phyloP scores from a whole-genome alignment of 306 rosid genomes.

The Aeschynomene evenia region DNA sequence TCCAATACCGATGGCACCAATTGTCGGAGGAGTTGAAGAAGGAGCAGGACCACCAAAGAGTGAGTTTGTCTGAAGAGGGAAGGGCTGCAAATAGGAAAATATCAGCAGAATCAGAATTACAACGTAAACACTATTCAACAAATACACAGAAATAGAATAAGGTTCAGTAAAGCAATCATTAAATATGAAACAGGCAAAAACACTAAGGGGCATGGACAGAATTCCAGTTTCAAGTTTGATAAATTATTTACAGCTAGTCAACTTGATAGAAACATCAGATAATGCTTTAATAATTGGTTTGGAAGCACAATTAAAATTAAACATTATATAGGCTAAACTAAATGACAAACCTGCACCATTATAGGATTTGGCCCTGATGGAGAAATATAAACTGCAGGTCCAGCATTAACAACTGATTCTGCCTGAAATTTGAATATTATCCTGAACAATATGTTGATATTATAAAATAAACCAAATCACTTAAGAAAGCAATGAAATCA shows the following conservation, averaged over 20 bases:
- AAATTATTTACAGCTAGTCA: constrained; percentile 18
- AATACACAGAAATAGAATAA: neutral
- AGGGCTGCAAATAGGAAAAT: constrained; percentile 65
- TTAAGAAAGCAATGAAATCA: constrained; percentile 35
- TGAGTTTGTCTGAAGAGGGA: constrained; percentile 83
- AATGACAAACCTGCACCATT: constrained; percentile 90
- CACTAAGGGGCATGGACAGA: neutral
- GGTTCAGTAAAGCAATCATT: constrained; percentile 6
- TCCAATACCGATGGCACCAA: constrained; percentile 82
- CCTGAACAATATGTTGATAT: constrained; percentile 15
- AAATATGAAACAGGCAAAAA: neutral
- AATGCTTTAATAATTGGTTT: neutral
- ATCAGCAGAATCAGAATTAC: constrained; percentile 19
- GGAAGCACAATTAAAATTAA: neutral
- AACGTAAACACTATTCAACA: constrained; percentile 12
- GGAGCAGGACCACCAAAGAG: constrained; percentile 68
- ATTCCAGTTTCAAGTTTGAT: constrained; percentile 19
- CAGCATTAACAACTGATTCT: constrained; percentile 77
- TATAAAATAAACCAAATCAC: constrained; percentile 27
- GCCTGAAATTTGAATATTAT: constrained; percentile 56
- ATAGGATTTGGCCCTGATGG: constrained; percentile 96
- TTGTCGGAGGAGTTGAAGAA: constrained; percentile 56
- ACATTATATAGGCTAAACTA: constrained; percentile 5
- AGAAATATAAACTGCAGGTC: constrained; percentile 96
- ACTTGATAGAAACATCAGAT: neutral